phyloP scores from a whole-genome alignment of 2,329 filamentous ascomycete species.

The Penicillium hordei region DNA sequence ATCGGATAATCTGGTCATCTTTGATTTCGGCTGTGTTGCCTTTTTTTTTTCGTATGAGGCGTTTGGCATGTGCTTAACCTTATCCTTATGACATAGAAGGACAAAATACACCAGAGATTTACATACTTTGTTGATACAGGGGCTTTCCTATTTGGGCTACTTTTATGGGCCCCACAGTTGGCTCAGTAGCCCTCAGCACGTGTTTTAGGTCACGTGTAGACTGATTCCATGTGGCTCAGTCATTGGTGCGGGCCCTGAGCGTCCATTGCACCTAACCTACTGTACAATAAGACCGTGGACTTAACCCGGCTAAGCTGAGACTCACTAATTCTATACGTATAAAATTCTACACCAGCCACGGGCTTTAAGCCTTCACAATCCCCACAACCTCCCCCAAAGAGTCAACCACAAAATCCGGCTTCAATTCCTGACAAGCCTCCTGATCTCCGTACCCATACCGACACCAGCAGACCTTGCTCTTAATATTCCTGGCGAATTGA shows the following conservation, averaged over 20 bases:
- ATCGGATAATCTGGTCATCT: constrained; percentile 17
- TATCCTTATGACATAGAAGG: constrained; percentile 32
- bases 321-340: background rate
- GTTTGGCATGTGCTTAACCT: constrained; percentile 26
- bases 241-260: background rate
- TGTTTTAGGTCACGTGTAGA: background rate
- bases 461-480: constrained; percentile 17
- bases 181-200: background rate
- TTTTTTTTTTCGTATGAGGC: constrained; percentile 20
- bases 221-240: background rate
- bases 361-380: background rate
- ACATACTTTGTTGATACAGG: background rate
- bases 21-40: constrained; percentile 22
- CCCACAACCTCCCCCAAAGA: constrained; percentile 10
- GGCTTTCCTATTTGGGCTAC: background rate
- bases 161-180: background rate
- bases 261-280: too few relatives aligned
- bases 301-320: background rate
- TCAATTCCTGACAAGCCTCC: constrained; percentile 5
- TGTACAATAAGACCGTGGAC: background rate
- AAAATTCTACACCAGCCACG: background rate
- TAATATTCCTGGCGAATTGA: constrained; percentile 16
- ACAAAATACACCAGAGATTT: constrained; percentile 15
- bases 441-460: constrained; percentile 18
- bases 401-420: constrained; percentile 13